These are phyloP conservation scores for Lactarius vividus DNA, from an alignment of 768 basidiomycete genomes.

Conservation along the genomic window DNA sequence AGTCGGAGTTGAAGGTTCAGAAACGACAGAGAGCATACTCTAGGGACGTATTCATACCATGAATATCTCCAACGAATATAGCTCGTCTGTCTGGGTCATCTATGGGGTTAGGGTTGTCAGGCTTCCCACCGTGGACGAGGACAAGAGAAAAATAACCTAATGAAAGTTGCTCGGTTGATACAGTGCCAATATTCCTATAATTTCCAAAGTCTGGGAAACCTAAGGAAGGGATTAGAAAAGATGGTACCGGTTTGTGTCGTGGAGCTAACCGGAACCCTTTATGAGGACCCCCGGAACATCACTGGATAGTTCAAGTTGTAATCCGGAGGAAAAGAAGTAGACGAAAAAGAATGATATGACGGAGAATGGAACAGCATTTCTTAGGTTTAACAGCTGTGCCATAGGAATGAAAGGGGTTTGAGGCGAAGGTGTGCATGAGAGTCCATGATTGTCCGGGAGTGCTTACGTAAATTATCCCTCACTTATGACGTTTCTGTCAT, in stretches of 20 bases:
- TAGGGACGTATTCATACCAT: slow-evolving; percentile 72
- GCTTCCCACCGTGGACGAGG: background rate
- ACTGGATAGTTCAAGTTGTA: slow-evolving; percentile 30
- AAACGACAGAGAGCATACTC: slow-evolving; percentile 44
- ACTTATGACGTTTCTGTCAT: no score
- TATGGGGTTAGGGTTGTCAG: slow-evolving; percentile 29
- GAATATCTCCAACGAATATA: slow-evolving; percentile 84
- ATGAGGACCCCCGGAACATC: slow-evolving; percentile 21
- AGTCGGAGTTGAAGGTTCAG: background rate
- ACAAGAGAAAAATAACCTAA: slow-evolving; percentile 39
- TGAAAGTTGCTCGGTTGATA: slow-evolving; percentile 52
- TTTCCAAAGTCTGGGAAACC: slow-evolving; percentile 56
- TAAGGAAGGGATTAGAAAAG: slow-evolving; percentile 22
- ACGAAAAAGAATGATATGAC: slow-evolving; percentile 44
- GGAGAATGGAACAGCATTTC: slow-evolving; percentile 35
- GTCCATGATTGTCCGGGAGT: background rate
- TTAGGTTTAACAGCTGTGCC: slow-evolving; percentile 23
- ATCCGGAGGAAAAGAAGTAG: slow-evolving; percentile 41
- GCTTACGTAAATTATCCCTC: background rate
- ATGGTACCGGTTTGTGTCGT: background rate
- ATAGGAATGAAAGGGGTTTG: slow-evolving; percentile 1
- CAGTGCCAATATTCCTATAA: slow-evolving; percentile 43
- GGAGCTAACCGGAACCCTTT: slow-evolving; percentile 3
- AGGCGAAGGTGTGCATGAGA: background rate
- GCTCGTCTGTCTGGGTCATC: slow-evolving; percentile 54